phyloP scores from a whole-genome alignment of 805 yeast genomes.

The Candida maesae region DNA sequence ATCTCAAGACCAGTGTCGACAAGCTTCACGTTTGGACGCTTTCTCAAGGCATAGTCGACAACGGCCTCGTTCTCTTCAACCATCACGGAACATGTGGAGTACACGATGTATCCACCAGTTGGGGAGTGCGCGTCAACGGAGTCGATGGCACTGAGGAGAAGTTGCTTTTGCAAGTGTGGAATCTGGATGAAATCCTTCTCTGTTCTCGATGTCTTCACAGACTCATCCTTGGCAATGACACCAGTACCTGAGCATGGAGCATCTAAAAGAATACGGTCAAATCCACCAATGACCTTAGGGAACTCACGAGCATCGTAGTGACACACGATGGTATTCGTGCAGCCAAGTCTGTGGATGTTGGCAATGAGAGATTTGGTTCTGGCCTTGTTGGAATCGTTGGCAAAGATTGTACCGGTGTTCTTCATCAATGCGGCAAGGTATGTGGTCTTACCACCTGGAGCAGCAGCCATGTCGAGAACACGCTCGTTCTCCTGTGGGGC shows the following conservation, averaged over 20 bases:
- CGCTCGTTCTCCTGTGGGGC: conserved; percentile 98
- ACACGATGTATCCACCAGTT: conserved; percentile 91
- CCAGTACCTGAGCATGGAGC: conserved; percentile 99
- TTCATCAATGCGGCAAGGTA: conserved; percentile 95
- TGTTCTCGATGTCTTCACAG: conserved; percentile 88
- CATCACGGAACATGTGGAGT: conserved; percentile 97
- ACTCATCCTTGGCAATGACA: conserved; percentile 95
- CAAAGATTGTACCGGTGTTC: conserved; percentile 95
- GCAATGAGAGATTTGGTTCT: conserved; percentile 96
- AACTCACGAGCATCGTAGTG: conserved; percentile 98
- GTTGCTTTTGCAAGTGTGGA: conserved; percentile 94
- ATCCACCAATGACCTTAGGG: conserved; percentile 97
- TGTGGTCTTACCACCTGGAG: conserved; percentile 99
- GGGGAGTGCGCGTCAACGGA: conserved; percentile 91
- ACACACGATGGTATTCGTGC: conserved; percentile 94
- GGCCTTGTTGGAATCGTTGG: conserved; percentile 94
- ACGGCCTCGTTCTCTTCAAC: conserved; percentile 99
- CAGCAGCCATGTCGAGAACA: conserved; percentile 97
- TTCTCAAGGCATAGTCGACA: conserved; percentile 94
- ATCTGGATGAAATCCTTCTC: conserved; percentile 95
- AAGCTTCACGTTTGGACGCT: conserved; percentile 92
- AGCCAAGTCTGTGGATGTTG: conserved; percentile 94
- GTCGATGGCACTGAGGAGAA: conserved; percentile 91
- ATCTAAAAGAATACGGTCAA: conserved; percentile 89
- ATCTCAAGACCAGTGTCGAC: conserved; percentile 90